Base-by-base conservation (phyloP, 2,329 filamentous ascomycete genomes). In the Pyrenophora tritici-repentis region DNA sequence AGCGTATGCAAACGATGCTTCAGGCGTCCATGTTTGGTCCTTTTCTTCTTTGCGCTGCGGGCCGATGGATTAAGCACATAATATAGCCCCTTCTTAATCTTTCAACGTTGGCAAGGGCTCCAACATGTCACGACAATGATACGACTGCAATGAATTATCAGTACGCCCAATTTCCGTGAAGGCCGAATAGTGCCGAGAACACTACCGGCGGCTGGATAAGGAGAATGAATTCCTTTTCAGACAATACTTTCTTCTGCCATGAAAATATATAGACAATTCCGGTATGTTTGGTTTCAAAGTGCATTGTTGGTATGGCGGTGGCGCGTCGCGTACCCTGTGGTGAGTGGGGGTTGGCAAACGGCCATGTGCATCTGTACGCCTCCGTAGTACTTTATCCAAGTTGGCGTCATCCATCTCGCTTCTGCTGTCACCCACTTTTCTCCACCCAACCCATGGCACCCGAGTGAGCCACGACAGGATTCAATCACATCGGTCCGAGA, bases 401-500 rank as follows among this genome's bases (percentile, higher is more conserved):
- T 47, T 39, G 16, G 43, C 38, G 36, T 51, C 43, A 17, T 47
- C 33, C 43, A 37, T 42, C 39, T 42, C 39, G 44, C 38, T 39
- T 42, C 40, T 24, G 44, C 34, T 34, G 39, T 51, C 48, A 39
- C 33, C 44, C 43, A 48, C 34, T 48, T 48, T 33, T 31, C 37
- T 42, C 41, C 38, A 37, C 34, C 18, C 44, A 40, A 42, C 22
- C 39, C 49, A 52, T 52, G 44, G 39, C 34, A 48, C 34, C 24
- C 39, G n/a, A 37, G 26, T 40, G 39, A 31, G 13, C 41, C 44
- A 50, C 58, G 43, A 47, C 53, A 48, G 32, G 31, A 20, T 41
- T 18, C 34, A 32, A 34, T 40, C 41, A 7, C 13, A 26, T 51
- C 57, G 38, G 47, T 32, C 46, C 36, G 31, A 56, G 33, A 59